Conservation (phyloP, 2,329 filamentous ascomycete species). For the Paradendryphiella salina region DNA sequence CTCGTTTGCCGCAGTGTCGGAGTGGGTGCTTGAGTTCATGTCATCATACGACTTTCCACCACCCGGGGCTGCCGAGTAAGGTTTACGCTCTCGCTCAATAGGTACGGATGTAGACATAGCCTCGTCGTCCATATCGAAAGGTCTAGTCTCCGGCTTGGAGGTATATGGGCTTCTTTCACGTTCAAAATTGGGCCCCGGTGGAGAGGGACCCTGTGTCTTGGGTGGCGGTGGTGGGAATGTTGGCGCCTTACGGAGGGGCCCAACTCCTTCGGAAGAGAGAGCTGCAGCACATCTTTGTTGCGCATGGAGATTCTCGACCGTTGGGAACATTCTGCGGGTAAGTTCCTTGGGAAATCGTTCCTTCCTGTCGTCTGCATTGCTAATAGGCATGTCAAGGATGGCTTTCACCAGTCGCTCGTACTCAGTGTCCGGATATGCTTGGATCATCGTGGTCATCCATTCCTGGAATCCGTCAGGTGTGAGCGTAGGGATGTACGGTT, state of each 20-base stretch:
- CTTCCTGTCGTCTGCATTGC: constrained; percentile 63
- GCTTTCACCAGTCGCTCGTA: constrained; percentile 69
- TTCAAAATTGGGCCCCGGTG: constrained; percentile 31
- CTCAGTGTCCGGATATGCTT: constrained; percentile 76
- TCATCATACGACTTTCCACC: constrained; percentile 59
- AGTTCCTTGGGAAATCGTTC: constrained; percentile 80
- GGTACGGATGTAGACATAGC: constrained; percentile 50
- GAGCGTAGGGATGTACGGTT: constrained; percentile 51
- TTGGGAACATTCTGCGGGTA: constrained; percentile 72
- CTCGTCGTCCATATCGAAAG: constrained; percentile 43
- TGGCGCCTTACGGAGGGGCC: constrained; percentile 41
- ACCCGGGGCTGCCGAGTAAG: constrained; percentile 63
- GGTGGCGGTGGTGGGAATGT: constrained; percentile 45
- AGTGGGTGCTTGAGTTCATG: constrained; percentile 27
- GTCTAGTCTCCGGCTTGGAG: constrained; percentile 28
- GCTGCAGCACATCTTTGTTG: constrained; percentile 64
- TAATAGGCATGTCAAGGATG: constrained; percentile 71
- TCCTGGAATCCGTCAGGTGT: constrained; percentile 53
- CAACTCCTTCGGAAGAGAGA: constrained; percentile 56
- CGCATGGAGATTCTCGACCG: constrained; percentile 58
- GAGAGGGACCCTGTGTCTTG: constrained; percentile 19
- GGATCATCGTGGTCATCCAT: constrained; percentile 74
- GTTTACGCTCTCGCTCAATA: constrained; percentile 68
- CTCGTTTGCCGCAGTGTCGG: constrained; percentile 29
- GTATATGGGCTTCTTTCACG: constrained; percentile 44